Conservation (phyloP, 352 stramenopile genomes). For the Phytophthora pini region DNA sequence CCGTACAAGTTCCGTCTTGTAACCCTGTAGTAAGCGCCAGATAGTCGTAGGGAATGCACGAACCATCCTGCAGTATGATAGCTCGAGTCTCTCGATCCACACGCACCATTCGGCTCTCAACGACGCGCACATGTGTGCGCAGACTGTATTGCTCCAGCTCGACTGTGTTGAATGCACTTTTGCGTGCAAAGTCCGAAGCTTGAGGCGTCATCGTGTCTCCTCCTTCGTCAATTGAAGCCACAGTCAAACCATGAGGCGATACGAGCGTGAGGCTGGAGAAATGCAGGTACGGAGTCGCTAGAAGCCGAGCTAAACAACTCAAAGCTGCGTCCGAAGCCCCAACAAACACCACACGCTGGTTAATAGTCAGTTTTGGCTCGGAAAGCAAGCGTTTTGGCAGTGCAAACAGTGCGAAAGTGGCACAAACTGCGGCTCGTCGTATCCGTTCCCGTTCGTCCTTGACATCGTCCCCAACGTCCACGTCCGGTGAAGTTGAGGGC, state of each 20-base stretch:
- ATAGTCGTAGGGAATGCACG: constrained; percentile 85
- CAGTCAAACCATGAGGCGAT: constrained; percentile 67
- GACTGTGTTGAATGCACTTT: constrained; percentile 45
- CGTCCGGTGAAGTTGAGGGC: constrained; percentile 10
- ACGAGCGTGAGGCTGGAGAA: constrained; percentile 90
- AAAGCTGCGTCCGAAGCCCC: constrained; percentile 84
- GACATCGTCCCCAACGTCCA: constrained; percentile 55
- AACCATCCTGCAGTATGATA: constrained; percentile 83
- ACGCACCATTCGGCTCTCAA: constrained; percentile 69
- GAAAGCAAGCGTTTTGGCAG: constrained; percentile 85
- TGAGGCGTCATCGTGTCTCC: neutral
- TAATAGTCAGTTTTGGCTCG: constrained; percentile 85
- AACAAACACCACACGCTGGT: constrained; percentile 88
- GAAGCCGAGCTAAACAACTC: constrained; percentile 76
- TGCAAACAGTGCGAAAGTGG: constrained; percentile 82
- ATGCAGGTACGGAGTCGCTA: constrained; percentile 83
- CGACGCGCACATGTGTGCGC: constrained; percentile 62
- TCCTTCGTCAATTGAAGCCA: constrained; percentile 38
- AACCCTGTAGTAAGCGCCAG: constrained; percentile 82
- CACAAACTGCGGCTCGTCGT: constrained; percentile 26
- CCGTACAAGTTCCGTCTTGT: constrained; percentile 59
- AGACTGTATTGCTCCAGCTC: constrained; percentile 71
- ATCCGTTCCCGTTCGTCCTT: constrained; percentile 49
- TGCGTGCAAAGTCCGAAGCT: constrained; percentile 55
- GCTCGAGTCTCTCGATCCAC: constrained; percentile 74